Percentiles rank a stretch among this genome's conserved stretches.
Conservation (phyloP, 2,329 filamentous ascomycete genomes). For the Periconia sp. region DNA sequence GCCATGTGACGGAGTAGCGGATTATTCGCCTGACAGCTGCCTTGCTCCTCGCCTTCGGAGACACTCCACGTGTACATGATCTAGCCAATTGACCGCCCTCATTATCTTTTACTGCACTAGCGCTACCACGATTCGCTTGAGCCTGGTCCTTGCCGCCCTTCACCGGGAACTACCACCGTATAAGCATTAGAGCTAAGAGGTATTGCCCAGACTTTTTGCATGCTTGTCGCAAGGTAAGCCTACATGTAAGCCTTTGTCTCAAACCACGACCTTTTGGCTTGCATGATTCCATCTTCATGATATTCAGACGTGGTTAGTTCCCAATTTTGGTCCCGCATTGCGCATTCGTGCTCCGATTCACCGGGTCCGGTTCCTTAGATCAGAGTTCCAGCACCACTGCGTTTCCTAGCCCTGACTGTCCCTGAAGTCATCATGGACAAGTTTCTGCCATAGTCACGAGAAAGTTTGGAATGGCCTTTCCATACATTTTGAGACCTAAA, state of each 20-base stretch:
- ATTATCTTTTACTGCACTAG: too few relatives aligned
- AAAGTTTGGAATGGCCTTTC: background rate
- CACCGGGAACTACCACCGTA: background rate
- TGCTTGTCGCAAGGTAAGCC: background rate
- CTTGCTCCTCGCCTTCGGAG: too few relatives aligned
- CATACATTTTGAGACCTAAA: background rate
- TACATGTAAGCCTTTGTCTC: background rate
- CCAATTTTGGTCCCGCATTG: too few relatives aligned
- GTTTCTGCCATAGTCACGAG: background rate
- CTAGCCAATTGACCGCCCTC: background rate
- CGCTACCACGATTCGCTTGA: too few relatives aligned
- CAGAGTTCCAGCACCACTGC: too few relatives aligned
- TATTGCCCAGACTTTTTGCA: background rate
- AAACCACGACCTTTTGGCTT: background rate
- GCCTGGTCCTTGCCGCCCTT: background rate
- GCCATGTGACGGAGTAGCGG: too few relatives aligned
- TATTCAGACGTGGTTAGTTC: too few relatives aligned
- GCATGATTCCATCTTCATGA: background rate
- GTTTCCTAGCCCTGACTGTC: too few relatives aligned
- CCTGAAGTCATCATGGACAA: background rate
- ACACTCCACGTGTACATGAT: background rate
- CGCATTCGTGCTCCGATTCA: too few relatives aligned
- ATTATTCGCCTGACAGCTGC: too few relatives aligned
- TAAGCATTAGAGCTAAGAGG: background rate
- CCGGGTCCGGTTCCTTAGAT: too few relatives aligned